Percentiles rank a stretch among this genome's conserved stretches.
Conservation (phyloP, 768 basidiomycete genomes). For the Hortiboletus flavorubellus region DNA sequence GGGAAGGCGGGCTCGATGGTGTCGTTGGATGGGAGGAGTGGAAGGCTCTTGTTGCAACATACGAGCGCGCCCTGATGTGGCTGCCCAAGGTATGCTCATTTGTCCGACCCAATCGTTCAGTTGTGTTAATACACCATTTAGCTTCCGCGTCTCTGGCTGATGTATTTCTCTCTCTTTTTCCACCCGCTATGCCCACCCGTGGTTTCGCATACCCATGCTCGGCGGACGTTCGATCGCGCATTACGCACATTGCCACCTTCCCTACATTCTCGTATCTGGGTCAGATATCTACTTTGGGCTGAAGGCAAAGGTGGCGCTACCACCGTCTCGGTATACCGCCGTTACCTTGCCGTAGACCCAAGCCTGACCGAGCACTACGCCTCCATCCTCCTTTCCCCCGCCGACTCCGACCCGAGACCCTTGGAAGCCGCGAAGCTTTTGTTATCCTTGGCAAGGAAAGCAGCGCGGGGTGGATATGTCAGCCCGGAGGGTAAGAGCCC, state of each 20-base stretch:
- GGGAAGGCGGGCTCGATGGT: constrained; percentile 84
- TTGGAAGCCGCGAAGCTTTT: constrained; percentile 93
- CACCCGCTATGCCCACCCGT: constrained; percentile 86
- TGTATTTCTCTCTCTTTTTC: constrained; percentile 86
- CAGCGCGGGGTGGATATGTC: constrained; percentile 75
- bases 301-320: constrained; percentile 78
- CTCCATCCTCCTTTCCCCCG: constrained; percentile 56
- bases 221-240: constrained; percentile 91
- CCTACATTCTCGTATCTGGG: constrained; percentile 89
- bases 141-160: constrained; percentile 93
- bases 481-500: constrained; percentile 94
- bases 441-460: constrained; percentile 78
- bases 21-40: constrained; percentile 97
- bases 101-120: background rate
- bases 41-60: constrained; percentile 81
- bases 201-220: constrained; percentile 85
- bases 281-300: constrained; percentile 89
- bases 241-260: constrained; percentile 92
- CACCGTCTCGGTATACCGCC: constrained; percentile 78
- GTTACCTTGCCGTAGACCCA: constrained; percentile 83
- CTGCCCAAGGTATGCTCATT: constrained; percentile 67
- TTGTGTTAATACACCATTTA: constrained; percentile 31
- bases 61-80: constrained; percentile 95
- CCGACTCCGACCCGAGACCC: constrained; percentile 65
- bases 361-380: constrained; percentile 79